Evolutionary conservation across 1,284 basidiomycete species (phyloP).

Genomic region (Erythrobasidium hasegawianum): DNA sequence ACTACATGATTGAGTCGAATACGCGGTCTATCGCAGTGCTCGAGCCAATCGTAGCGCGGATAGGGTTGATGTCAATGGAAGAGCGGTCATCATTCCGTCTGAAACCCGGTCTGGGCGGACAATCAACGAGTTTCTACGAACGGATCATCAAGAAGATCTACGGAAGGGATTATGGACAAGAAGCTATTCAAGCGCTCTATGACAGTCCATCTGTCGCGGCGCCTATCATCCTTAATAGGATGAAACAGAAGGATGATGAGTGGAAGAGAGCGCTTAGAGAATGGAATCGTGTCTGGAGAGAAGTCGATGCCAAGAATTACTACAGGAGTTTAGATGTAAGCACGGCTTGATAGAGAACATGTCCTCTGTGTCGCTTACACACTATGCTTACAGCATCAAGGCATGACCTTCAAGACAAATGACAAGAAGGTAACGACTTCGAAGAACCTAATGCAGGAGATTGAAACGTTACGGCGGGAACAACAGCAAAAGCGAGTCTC

Average conservation of each 20-base stretch:
- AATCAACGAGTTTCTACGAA: slow-evolving; percentile 82
- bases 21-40: slow-evolving; percentile 83
- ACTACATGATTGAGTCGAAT: slow-evolving; percentile 89
- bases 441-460: slow-evolving; percentile 82
- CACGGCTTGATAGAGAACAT: slow-evolving; percentile 69
- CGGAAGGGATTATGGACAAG: slow-evolving; percentile 64
- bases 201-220: slow-evolving; percentile 87
- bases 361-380: slow-evolving; percentile 91
- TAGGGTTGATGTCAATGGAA: slow-evolving; percentile 83
- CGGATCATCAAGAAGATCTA: slow-evolving; percentile 81
- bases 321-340: slow-evolving; percentile 79
- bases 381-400: slow-evolving; percentile 61
- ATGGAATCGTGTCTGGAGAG: slow-evolving; percentile 96
- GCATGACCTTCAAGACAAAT: slow-evolving; percentile 86
- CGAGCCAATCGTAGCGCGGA: slow-evolving; percentile 78
- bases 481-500: slow-evolving; percentile 62
- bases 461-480: slow-evolving; percentile 70
- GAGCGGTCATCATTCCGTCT: slow-evolving; percentile 80
- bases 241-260: slow-evolving; percentile 95
- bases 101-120: slow-evolving; percentile 81
- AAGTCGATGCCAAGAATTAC: slow-evolving; percentile 92
- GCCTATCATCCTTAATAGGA: slow-evolving; percentile 81
- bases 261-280: slow-evolving; percentile 93
- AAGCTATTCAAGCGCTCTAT: slow-evolving; percentile 86
- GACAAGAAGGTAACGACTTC: slow-evolving; percentile 84